Conservation (phyloP, 495 filamentous ascomycete genomes). For the Hypoxylon intermedium region DNA sequence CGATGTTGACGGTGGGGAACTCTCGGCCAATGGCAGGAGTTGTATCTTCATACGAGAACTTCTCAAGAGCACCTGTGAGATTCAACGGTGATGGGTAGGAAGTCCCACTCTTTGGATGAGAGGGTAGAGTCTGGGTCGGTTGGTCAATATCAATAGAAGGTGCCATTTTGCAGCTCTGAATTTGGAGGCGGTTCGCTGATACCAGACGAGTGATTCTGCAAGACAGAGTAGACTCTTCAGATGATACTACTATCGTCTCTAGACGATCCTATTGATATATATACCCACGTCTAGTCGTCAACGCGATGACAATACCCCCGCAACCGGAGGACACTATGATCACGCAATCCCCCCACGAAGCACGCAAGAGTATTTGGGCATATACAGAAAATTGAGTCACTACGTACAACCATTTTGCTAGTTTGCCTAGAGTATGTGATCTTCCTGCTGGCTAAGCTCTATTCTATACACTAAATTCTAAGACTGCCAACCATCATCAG, state of each 20-base stretch:
- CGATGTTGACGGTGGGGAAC: constrained; percentile 66
- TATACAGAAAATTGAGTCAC: too few species aligned
- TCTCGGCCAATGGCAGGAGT: constrained; percentile 75
- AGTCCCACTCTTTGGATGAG: background rate
- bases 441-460: too few species aligned
- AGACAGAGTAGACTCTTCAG: background rate
- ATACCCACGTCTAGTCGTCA: background rate
- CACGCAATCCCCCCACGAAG: background rate
- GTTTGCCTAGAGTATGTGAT: too few species aligned
- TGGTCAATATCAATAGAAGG: background rate
- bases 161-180: background rate
- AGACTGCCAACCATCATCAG: too few species aligned
- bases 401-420: too few species aligned
- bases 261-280: background rate
- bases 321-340: background rate
- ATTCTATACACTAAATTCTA: too few species aligned
- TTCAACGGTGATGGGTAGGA: constrained; percentile 50
- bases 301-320: background rate
- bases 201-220: background rate
- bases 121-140: background rate
- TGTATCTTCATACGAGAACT: constrained; percentile 67
- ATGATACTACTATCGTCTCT: background rate
- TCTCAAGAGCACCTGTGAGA: constrained; percentile 61
- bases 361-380: background rate
- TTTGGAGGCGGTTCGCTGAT: background rate